Conservation (phyloP, 805 yeast genomes). For the Myxozyma lipomycoides region DNA sequence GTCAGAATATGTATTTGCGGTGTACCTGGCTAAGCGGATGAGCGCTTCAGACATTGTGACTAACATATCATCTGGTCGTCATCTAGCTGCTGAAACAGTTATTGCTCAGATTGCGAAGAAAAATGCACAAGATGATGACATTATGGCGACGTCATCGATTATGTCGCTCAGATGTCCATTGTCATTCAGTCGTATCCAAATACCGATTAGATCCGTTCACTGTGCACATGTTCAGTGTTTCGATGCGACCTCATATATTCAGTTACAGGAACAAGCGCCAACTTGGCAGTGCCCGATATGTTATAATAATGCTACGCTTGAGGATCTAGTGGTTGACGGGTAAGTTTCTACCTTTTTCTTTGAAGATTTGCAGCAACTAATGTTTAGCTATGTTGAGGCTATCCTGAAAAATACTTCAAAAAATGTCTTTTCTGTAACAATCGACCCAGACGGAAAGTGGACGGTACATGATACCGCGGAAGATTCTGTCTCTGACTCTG, state of each 20-base stretch:
- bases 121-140: slow-evolving; percentile 63
- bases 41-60: slow-evolving; percentile 44
- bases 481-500: slow-evolving; percentile 1
- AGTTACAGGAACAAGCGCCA: slow-evolving; percentile 73
- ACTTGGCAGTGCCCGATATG: slow-evolving; percentile 90
- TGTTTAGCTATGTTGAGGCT: slow-evolving; percentile 37
- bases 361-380: background rate
- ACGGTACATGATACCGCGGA: slow-evolving; percentile 31
- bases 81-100: slow-evolving; percentile 52
- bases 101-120: slow-evolving; percentile 39
- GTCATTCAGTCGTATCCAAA: slow-evolving; percentile 61
- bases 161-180: slow-evolving; percentile 76
- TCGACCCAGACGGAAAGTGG: slow-evolving; percentile 77
- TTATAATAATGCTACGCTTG: slow-evolving; percentile 47
- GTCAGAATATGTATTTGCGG: slow-evolving; percentile 48
- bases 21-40: slow-evolving; percentile 55
- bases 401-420: slow-evolving; percentile 53
- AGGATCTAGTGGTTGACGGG: slow-evolving; percentile 68
- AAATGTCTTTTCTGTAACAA: slow-evolving; percentile 60
- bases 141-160: slow-evolving; percentile 61
- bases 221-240: slow-evolving; percentile 87
- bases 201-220: slow-evolving; percentile 64
- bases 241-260: slow-evolving; percentile 70
- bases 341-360: slow-evolving; percentile 42
- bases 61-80: slow-evolving; percentile 45